Base-by-base conservation (phyloP, 2,329 filamentous ascomycete genomes). In the Monosporascus sp. region DNA sequence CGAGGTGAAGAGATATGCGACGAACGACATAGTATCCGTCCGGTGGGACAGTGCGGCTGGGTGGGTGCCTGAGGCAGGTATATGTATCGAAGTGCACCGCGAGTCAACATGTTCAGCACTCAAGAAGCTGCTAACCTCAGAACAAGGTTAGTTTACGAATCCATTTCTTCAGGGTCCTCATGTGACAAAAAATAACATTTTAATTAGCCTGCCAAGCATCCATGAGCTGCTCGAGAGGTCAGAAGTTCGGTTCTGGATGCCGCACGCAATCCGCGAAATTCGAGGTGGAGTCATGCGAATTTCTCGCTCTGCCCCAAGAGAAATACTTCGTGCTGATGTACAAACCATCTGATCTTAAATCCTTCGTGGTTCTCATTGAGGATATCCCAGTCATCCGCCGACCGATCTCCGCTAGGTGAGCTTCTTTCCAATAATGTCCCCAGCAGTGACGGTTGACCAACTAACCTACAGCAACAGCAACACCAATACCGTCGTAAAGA, bases 41-140 rank as follows among this genome's bases (percentile, higher is more conserved):
- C 44, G 41, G 22, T 56, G 56, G 57, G 46, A 51, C 27, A 11
- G 41, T 5, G 9, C 6, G 7, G 45, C 52, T n/a, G 52, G 50
- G 14, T 56, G 53, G 56, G 22, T n/a, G 17, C 27, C 22, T 3
- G 27, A 49, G 11, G 26, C 37, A 27, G 5, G 11, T 7, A 40
- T 57, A 7, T 8, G 7, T 22, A 20, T 57, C 43, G 37, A 56
- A 17, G 41, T 54, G 37, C 57, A 56, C 34, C 22, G 24, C 27
- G 20, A 41, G 37, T 48, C 45, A 17, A 55, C 49, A 9, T 56
- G 55, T 48, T 49, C 47, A 19, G 7, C 40, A 14, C 8, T 55
- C 17, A 52, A 52, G 38, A 17, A 45, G 14, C 11, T 41, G 4
- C 9, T 44, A 24, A 49, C 22, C 22, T 36, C 48, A 7, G 11